phyloP scores from a whole-genome alignment of 2,329 filamentous ascomycete genomes.

The Aspergillus sp. region DNA sequence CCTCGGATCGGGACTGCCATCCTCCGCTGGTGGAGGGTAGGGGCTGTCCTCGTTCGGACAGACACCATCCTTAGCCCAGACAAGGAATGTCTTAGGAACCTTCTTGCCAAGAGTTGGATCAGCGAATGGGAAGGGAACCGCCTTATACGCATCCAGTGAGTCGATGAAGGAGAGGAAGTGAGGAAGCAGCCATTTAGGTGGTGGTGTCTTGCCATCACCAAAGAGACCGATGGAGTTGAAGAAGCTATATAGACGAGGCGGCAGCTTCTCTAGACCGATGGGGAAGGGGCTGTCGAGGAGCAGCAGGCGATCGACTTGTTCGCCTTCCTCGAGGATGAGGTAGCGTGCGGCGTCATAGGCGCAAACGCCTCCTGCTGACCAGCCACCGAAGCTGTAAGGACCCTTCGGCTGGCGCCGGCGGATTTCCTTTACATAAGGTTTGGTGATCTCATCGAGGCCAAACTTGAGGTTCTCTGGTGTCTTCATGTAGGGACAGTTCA shows the following conservation, averaged over 20 bases:
- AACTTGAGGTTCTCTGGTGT: slow-evolving; percentile 30
- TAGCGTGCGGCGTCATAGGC: slow-evolving; percentile 61
- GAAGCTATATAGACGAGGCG: slow-evolving; percentile 46
- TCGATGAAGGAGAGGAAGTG: slow-evolving; percentile 48
- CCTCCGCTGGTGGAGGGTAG: slow-evolving; percentile 30
- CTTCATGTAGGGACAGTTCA: slow-evolving; percentile 41
- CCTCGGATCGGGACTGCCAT: slow-evolving; percentile 34
- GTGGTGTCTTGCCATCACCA: slow-evolving; percentile 37
- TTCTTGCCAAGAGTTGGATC: slow-evolving; percentile 21
- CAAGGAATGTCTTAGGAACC: slow-evolving; percentile 35
- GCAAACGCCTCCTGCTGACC: slow-evolving; percentile 70
- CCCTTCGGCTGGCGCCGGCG: slow-evolving; percentile 42
- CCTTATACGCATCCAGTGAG: slow-evolving; percentile 40
- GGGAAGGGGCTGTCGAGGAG: slow-evolving; percentile 63
- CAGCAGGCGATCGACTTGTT: slow-evolving; percentile 54
- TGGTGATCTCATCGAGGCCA: slow-evolving; percentile 30
- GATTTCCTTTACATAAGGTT: slow-evolving; percentile 39
- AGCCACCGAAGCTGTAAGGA: slow-evolving; percentile 63
- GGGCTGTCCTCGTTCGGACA: slow-evolving; percentile 35
- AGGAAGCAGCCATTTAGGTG: slow-evolving; percentile 45
- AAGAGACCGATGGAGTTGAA: slow-evolving; percentile 44
- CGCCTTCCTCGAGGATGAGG: slow-evolving; percentile 48
- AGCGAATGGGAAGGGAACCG: slow-evolving; percentile 21
- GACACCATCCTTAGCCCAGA: slow-evolving; percentile 44
- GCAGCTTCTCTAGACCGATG: slow-evolving; percentile 61